Percentiles rank a stretch among this genome's conserved stretches.
phyloP scores from a whole-genome alignment of 306 rosid genomes.

The Quercus parvula region DNA sequence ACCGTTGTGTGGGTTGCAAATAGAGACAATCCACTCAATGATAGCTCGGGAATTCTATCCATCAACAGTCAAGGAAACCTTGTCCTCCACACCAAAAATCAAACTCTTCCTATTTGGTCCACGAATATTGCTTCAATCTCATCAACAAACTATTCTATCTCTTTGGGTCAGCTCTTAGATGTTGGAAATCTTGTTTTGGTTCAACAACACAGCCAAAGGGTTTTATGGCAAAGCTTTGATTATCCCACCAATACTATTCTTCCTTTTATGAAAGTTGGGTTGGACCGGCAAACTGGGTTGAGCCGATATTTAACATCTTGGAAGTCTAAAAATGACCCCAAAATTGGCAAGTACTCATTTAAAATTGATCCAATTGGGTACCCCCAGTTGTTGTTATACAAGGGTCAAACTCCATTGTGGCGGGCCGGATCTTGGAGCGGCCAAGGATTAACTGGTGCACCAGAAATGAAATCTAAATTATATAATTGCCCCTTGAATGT shows the following conservation, averaged over 20 bases:
- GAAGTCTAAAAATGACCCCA: conserved; percentile 43
- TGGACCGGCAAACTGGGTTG: conserved; percentile 10
- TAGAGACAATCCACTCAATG: conserved; percentile 36
- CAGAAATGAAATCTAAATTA: conserved; percentile 14
- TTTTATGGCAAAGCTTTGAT: conserved; percentile 38
- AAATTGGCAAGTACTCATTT: conserved; percentile 23
- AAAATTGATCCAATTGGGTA: conserved; percentile 33
- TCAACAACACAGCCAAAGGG: background rate
- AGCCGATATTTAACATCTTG: conserved; percentile 30
- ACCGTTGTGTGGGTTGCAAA: conserved; percentile 40
- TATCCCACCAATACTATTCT: conserved; percentile 25
- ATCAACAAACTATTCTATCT: background rate
- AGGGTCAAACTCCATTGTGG: conserved; percentile 20
- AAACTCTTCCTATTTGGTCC: conserved; percentile 16
- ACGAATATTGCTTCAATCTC: background rate
- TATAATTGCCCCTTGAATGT: conserved; percentile 5
- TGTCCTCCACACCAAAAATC: conserved; percentile 1
- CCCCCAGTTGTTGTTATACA: conserved; percentile 39
- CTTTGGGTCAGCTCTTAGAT: conserved; percentile 27
- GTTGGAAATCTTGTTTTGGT: conserved; percentile 25
- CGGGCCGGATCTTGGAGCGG: conserved; percentile 37
- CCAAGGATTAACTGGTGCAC: conserved; percentile 21
- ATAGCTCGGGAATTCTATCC: conserved; percentile 31
- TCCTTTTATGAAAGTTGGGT: conserved; percentile 22
- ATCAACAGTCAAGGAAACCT: conserved; percentile 28